Conservation (phyloP, 169 alveolate species). For the Cryptosporidium meleagridis region DNA sequence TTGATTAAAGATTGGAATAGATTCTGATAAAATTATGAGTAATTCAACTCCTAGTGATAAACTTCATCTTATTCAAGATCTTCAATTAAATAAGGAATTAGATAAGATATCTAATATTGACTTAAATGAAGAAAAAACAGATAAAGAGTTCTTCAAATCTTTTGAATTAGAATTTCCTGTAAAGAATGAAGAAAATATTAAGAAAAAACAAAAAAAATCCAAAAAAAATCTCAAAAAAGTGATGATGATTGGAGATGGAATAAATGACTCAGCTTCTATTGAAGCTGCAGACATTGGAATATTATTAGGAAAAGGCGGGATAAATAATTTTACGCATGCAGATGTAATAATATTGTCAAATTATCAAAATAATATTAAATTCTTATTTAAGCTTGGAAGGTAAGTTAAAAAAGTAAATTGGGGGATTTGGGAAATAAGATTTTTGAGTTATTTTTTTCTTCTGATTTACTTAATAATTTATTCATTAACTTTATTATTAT, state of each 20-base stretch:
- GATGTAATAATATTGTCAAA: slow-evolving; percentile 62
- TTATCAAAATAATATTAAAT: slow-evolving; percentile 33
- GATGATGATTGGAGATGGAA: slow-evolving; percentile 73
- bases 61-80: slow-evolving; percentile 34
- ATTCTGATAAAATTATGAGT: slow-evolving; percentile 61
- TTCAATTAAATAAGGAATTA: slow-evolving; percentile 25
- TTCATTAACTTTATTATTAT: not conserved
- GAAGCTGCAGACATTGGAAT: slow-evolving; percentile 73
- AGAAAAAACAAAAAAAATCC: not conserved
- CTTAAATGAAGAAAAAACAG: not conserved
- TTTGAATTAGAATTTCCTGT: not conserved
- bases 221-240: slow-evolving; percentile 30
- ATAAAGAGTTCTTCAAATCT: not conserved
- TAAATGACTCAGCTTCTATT: slow-evolving; percentile 64
- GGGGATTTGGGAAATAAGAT: not conserved
- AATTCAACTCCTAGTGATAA: slow-evolving; percentile 57
- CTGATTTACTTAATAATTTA: not conserved
- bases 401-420: not conserved
- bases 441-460: not conserved
- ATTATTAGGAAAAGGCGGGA: slow-evolving; percentile 62
- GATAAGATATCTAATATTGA: slow-evolving; percentile 23
- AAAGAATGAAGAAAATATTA: not conserved
- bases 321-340: slow-evolving; percentile 58
- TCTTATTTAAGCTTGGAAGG: slow-evolving; percentile 53
- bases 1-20: slow-evolving; percentile 52